A percentile compares a stretch with the other conserved stretches of the same genome.
phyloP scores from a whole-genome alignment of 75 land plant genomes.

The Pinus taeda region DNA sequence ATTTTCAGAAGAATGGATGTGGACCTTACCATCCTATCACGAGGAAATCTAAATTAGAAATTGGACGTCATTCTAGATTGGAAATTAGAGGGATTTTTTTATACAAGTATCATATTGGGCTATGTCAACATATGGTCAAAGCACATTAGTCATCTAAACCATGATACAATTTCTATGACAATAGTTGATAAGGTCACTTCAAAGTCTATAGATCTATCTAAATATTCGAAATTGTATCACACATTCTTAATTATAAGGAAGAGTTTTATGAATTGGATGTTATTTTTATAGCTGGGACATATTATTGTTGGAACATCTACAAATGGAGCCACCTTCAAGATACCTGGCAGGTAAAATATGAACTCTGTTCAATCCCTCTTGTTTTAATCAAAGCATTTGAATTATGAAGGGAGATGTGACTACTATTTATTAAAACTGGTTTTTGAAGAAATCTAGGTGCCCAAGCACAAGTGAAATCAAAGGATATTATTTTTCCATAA shows the following conservation, averaged over 20 bases:
- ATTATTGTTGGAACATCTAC: conserved; percentile 97
- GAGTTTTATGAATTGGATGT: conserved; percentile 1
- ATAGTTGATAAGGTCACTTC: conserved; percentile 75
- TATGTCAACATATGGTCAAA: conserved; percentile 13
- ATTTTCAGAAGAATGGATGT: conserved; percentile 81
- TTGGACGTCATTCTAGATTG: neutral
- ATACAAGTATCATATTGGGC: no score
- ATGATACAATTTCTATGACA: conserved; percentile 98
- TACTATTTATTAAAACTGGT: neutral
- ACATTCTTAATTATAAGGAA: neutral
- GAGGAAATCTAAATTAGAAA: neutral
- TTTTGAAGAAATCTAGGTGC: neutral
- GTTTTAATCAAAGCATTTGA: neutral
- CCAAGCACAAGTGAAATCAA: neutral
- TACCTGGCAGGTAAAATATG: conserved; percentile 84
- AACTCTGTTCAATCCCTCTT: neutral
- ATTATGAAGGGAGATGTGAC: neutral
- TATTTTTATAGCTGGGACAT: conserved; percentile 53
- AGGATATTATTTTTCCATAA: no score
- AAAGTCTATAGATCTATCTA: conserved; percentile 7
- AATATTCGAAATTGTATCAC: neutral
- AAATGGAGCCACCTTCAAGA: conserved; percentile 91
- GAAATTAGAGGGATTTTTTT: neutral
- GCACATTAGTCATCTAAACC: conserved; percentile 48
- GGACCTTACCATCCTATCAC: conserved; percentile 68